These are phyloP conservation scores for Nakazawaea populi DNA, from an alignment of 805 yeast species.

Conservation along the genomic window DNA sequence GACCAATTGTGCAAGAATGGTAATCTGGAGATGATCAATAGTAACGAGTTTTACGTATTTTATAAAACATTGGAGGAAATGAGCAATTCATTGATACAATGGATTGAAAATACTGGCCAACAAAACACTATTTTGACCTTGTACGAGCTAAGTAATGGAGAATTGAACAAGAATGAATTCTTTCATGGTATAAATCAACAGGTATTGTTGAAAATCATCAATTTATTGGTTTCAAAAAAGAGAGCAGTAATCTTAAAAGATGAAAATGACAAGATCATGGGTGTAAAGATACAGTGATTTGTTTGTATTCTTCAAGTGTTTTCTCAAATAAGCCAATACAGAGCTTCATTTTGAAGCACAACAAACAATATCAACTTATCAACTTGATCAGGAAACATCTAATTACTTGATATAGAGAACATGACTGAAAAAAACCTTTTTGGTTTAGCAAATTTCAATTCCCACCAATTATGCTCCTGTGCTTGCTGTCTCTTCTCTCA, in stretches of 20 bases:
- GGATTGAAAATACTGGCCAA: constrained; percentile 79
- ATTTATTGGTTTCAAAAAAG: constrained; percentile 56
- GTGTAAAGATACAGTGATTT: constrained; percentile 52
- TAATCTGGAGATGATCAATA: constrained; percentile 30
- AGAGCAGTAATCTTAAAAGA: constrained; percentile 70
- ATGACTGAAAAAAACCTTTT: too few species aligned
- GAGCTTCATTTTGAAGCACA: background rate
- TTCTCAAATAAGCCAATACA: too few species aligned
- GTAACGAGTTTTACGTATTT: constrained; percentile 35
- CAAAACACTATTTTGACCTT: constrained; percentile 70
- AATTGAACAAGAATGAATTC: constrained; percentile 46
- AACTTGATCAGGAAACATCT: too few species aligned
- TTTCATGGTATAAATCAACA: constrained; percentile 58
- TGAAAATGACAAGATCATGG: constrained; percentile 53
- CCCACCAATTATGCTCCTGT: too few species aligned
- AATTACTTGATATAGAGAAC: too few species aligned
- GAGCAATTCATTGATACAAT: constrained; percentile 56
- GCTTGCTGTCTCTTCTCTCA: too few species aligned
- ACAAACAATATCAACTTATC: background rate
- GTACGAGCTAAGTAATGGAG: constrained; percentile 72
- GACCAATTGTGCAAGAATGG: constrained; percentile 43
- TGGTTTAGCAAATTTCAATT: too few species aligned
- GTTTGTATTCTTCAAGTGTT: too few species aligned
- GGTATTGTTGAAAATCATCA: constrained; percentile 49
- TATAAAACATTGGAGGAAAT: constrained; percentile 70